phyloP scores from a whole-genome alignment of 345 rosid species.

The rapeseed (Brassica napus) region DNA sequence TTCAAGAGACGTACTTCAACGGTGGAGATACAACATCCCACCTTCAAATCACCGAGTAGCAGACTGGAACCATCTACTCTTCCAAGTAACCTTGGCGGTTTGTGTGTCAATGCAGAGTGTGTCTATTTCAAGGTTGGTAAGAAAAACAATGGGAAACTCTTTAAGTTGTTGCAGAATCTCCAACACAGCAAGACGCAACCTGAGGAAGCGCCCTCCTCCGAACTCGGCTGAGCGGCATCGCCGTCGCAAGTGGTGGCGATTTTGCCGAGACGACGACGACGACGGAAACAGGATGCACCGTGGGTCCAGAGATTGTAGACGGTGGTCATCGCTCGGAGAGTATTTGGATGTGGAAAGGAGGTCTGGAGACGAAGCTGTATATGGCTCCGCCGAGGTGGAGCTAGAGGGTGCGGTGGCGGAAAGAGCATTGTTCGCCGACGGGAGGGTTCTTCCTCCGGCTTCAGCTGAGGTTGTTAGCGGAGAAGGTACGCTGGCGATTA shows the following conservation, averaged over 20 bases:
- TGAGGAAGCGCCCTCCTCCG: slow-evolving; percentile 37
- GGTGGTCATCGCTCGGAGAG: slow-evolving; percentile 75
- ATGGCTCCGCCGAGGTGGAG: slow-evolving; percentile 54
- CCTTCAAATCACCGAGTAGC: no score
- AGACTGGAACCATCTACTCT: no score
- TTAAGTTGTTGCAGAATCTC: not conserved
- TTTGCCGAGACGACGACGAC: slow-evolving; percentile 62
- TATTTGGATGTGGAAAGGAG: slow-evolving; percentile 88
- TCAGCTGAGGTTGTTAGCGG: slow-evolving; percentile 29
- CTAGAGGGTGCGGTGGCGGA: slow-evolving; percentile 51
- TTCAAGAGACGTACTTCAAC: no score
- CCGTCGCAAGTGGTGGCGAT: slow-evolving; percentile 76
- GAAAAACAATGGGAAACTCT: no score
- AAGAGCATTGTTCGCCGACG: slow-evolving; percentile 72
- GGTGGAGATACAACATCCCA: no score
- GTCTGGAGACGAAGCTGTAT: slow-evolving; percentile 66
- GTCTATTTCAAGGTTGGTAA: no score
- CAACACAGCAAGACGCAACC: slow-evolving; percentile 15
- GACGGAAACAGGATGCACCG: slow-evolving; percentile 7
- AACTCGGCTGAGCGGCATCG: slow-evolving; percentile 47
- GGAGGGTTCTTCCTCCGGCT: slow-evolving; percentile 81
- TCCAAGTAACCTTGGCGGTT: no score
- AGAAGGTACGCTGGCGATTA: slow-evolving; percentile 44
- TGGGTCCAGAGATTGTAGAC: slow-evolving; percentile 42
- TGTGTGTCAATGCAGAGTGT: no score